Conservation (phyloP, 768 basidiomycete species). For the Agaricus bisporus region DNA sequence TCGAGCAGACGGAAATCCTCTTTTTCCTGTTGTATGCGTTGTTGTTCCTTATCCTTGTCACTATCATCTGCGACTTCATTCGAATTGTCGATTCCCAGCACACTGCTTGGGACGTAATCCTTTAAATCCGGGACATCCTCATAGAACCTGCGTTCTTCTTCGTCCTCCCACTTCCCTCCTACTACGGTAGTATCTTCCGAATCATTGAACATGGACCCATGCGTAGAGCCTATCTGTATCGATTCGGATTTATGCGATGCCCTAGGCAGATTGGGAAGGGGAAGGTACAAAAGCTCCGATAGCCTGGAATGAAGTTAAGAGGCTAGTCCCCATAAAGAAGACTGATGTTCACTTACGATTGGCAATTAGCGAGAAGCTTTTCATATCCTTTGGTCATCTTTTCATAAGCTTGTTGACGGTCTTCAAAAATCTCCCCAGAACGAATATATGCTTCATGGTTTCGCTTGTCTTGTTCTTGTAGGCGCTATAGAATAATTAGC, state of each 20-base stretch:
- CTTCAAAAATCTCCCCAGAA: constrained; percentile 98
- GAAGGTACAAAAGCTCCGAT: constrained; percentile 83
- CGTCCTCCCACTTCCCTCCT: constrained; percentile 96
- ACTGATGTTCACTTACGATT: constrained; percentile 50
- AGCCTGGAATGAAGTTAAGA: constrained; percentile 41
- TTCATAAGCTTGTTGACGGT: constrained; percentile 97
- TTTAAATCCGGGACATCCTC: constrained; percentile 90
- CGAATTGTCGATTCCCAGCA: constrained; percentile 67
- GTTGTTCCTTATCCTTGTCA: constrained; percentile 46
- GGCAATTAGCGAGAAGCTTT: constrained; percentile 81
- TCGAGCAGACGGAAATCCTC: constrained; percentile 74
- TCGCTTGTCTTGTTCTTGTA: constrained; percentile 94
- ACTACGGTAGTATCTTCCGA: constrained; percentile 48
- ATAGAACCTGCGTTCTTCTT: constrained; percentile 91
- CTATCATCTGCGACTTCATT: constrained; percentile 35
- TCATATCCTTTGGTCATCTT: constrained; percentile 97
- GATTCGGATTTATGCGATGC: constrained; percentile 77
- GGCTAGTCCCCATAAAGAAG: neutral
- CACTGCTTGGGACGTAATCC: constrained; percentile 84
- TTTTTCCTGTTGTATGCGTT: constrained; percentile 47
- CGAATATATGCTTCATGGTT: constrained; percentile 99
- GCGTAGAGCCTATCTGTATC: constrained; percentile 62
- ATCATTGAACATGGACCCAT: constrained; percentile 33
- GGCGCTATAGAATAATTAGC: constrained; percentile 43
- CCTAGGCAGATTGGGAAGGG: constrained; percentile 80